Evolutionary conservation across 1,284 basidiomycete genomes (phyloP).

Genomic region (Ceratobasidium sp.): DNA sequence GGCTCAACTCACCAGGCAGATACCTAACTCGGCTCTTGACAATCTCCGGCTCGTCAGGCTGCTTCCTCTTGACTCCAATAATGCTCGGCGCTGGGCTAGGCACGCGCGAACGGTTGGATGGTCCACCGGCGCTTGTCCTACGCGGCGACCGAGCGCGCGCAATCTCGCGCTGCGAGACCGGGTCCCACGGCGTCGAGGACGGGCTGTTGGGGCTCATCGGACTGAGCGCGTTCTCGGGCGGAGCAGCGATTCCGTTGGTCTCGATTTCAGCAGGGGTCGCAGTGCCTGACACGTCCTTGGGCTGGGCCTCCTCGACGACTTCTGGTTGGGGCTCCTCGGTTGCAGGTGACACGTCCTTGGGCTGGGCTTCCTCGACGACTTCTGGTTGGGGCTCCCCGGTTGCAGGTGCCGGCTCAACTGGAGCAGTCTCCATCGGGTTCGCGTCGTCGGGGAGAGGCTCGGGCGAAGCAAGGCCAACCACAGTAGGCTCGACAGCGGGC

Average conservation of each 20-base stretch:
- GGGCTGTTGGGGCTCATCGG: constrained; percentile 41
- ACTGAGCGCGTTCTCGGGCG: constrained; percentile 6
- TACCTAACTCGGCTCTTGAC: constrained; percentile 26
- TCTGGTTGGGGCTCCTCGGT: not conserved
- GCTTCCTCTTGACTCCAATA: constrained; percentile 41
- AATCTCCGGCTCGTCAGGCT: constrained; percentile 29
- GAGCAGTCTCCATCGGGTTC: constrained; percentile 1
- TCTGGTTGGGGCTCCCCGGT: not conserved
- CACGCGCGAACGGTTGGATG: constrained; percentile 26
- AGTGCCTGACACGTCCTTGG: not conserved
- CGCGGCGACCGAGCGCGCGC: constrained; percentile 33
- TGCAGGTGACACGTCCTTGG: not conserved
- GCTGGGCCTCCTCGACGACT: not conserved
- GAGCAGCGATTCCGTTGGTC: not conserved
- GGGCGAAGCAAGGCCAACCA: not conserved
- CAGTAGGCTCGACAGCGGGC: not conserved
- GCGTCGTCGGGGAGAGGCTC: constrained; percentile 14
- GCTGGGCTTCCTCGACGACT: not conserved
- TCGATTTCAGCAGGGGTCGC: constrained; percentile 12
- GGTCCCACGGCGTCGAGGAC: constrained; percentile 32
- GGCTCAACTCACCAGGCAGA: constrained; percentile 29
- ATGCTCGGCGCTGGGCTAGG: constrained; percentile 37
- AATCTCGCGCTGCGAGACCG: constrained; percentile 29
- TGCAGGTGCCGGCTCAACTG: constrained; percentile 2
- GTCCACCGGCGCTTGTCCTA: constrained; percentile 17